phyloP scores from a whole-genome alignment of 2,329 filamentous ascomycete genomes.

The Aspergillus japonicus region DNA sequence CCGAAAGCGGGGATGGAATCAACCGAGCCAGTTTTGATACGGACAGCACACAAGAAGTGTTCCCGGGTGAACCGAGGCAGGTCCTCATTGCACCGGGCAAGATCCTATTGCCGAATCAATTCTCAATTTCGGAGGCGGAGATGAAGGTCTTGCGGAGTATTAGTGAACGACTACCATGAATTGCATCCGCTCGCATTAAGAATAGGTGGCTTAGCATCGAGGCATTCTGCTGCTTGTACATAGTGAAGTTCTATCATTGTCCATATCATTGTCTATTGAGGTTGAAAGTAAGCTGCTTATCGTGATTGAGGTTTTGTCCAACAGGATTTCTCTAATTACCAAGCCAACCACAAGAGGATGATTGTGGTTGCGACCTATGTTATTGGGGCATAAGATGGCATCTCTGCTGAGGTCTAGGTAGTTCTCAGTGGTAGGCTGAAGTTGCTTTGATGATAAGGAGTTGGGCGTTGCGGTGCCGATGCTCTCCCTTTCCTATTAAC shows the following conservation, averaged over 20 bases:
- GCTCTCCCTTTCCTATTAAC: too few species aligned
- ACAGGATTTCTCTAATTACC: too few species aligned
- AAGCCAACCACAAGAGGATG: too few species aligned
- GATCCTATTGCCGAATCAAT: slow-evolving; percentile 34
- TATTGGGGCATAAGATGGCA: too few species aligned
- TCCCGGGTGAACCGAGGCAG: slow-evolving; percentile 24
- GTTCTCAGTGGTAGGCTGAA: too few species aligned
- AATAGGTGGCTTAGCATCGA: neutral
- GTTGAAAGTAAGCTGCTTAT: too few species aligned
- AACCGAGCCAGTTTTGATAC: slow-evolving; percentile 17
- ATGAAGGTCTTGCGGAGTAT: slow-evolving; percentile 32
- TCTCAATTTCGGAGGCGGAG: slow-evolving; percentile 36
- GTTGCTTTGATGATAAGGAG: too few species aligned
- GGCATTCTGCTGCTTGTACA: neutral
- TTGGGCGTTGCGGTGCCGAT: too few species aligned
- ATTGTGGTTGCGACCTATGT: too few species aligned
- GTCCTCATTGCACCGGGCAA: slow-evolving; percentile 32
- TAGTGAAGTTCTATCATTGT: neutral
- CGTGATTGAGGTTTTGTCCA: too few species aligned
- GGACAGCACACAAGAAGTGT: slow-evolving; percentile 4
- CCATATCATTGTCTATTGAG: too few species aligned
- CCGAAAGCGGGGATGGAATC: slow-evolving; percentile 17
- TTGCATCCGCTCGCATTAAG: neutral
- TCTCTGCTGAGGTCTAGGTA: too few species aligned
- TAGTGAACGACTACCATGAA: slow-evolving; percentile 32